phyloP scores from a whole-genome alignment of 2,329 filamentous ascomycete genomes.

The Didymella segeticola region DNA sequence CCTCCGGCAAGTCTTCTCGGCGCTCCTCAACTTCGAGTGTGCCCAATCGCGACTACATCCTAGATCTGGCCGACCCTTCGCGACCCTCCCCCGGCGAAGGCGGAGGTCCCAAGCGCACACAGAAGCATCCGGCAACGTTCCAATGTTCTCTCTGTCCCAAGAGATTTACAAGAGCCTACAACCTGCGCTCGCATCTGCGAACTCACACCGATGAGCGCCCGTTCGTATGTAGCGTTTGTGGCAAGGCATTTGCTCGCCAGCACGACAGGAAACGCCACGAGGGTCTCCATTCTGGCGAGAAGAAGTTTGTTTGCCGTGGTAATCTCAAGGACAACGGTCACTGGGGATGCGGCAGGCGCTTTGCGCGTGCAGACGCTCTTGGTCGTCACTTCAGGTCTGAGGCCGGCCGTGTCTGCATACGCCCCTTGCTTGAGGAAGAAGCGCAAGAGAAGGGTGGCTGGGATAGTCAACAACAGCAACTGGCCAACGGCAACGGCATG shows the following conservation, averaged over 20 bases:
- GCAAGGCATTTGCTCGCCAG: conserved; percentile 95
- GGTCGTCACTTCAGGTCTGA: conserved; percentile 95
- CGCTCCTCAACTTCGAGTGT: conserved; percentile 61
- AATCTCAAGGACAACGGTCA: conserved; percentile 81
- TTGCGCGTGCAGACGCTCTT: conserved; percentile 92
- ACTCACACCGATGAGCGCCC: conserved; percentile 97
- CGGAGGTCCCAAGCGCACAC: conserved; percentile 74
- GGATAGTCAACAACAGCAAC: conserved; percentile 62
- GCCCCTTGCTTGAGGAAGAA: conserved; percentile 95
- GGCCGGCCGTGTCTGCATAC: conserved; percentile 94
- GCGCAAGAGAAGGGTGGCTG: conserved; percentile 77
- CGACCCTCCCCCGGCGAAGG: conserved; percentile 65
- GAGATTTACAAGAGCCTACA: conserved; percentile 95
- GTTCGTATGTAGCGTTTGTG: conserved; percentile 95
- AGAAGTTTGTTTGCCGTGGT: conserved; percentile 97
- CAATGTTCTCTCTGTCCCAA: conserved; percentile 94
- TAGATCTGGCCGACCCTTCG: conserved; percentile 87
- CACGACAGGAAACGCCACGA: conserved; percentile 98
- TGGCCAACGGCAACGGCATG: conserved; percentile 56
- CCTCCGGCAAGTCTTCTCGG: conserved; percentile 55
- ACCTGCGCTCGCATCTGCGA: conserved; percentile 89
- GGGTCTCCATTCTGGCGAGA: conserved; percentile 93
- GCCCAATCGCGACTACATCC: conserved; percentile 75
- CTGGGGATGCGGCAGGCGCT: conserved; percentile 93
- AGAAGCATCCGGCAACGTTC: conserved; percentile 97